Percentiles rank a stretch among this genome's conserved stretches.
phyloP scores from a whole-genome alignment of 345 rosid species.

The Brassica rapa region DNA sequence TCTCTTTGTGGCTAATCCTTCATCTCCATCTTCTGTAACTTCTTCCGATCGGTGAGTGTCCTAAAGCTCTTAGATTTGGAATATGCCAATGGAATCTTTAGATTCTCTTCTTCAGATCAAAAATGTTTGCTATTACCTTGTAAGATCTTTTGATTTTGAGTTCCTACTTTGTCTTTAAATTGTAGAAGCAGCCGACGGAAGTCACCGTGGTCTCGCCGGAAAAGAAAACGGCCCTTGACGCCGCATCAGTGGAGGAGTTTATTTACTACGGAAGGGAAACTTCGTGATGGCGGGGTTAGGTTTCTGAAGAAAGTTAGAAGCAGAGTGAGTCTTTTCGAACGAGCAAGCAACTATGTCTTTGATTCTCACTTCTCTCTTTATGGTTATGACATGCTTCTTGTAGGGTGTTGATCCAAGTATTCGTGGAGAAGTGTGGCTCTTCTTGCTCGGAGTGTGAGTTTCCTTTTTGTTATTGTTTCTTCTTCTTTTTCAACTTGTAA shows the following conservation, averaged over 20 bases:
- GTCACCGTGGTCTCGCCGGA: slow-evolving; percentile 97
- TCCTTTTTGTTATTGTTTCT: background rate
- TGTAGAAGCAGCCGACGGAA: slow-evolving; percentile 69
- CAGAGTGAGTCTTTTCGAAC: slow-evolving; percentile 61
- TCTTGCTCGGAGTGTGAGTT: slow-evolving; percentile 97
- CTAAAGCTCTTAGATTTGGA: slow-evolving; percentile 22
- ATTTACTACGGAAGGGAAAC: slow-evolving; percentile 76
- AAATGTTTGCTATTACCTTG: background rate
- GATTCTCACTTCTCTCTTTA: slow-evolving; percentile 13
- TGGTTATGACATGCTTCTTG: slow-evolving; percentile 11
- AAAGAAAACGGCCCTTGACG: slow-evolving; percentile 70
- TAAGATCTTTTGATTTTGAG: background rate
- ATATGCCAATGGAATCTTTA: slow-evolving; percentile 26
- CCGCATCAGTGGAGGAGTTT: slow-evolving; percentile 84
- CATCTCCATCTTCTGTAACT: slow-evolving; percentile 81
- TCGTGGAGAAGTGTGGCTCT: slow-evolving; percentile 93
- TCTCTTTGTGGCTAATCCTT: slow-evolving; percentile 73
- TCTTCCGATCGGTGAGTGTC: slow-evolving; percentile 77
- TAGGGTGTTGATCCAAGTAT: slow-evolving; percentile 94
- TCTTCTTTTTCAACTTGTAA: slow-evolving; percentile 5
- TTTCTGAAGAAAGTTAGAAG: slow-evolving; percentile 89
- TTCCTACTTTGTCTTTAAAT: background rate
- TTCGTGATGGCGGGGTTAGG: slow-evolving; percentile 76
- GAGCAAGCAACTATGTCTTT: background rate
- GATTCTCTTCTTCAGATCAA: slow-evolving; percentile 10